Conservation (phyloP, 345 rosid genomes). For the Abelmoschus esculentus region DNA sequence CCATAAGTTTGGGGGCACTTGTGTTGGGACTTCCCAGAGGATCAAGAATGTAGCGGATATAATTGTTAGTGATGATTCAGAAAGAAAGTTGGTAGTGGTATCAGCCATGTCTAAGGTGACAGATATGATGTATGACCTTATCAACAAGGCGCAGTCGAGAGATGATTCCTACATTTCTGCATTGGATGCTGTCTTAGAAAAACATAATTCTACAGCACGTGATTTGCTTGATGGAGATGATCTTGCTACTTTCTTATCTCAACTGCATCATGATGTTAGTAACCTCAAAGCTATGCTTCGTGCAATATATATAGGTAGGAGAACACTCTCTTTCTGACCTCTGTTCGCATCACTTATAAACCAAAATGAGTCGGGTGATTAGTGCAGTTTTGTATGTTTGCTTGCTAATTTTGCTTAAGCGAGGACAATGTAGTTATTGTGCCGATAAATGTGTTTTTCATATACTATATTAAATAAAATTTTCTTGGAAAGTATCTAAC, state of each 20-base stretch:
- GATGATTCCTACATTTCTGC: slow-evolving; percentile 79
- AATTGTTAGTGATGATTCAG: slow-evolving; percentile 51
- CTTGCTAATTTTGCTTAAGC: not conserved
- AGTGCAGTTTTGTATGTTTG: not conserved
- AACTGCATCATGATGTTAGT: slow-evolving; percentile 63
- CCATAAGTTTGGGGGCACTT: slow-evolving; percentile 97
- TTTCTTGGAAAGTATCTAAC: not conserved
- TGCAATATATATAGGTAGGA: slow-evolving; percentile 85
- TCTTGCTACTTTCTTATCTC: slow-evolving; percentile 67
- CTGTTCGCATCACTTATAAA: not conserved
- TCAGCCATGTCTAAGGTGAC: slow-evolving; percentile 99
- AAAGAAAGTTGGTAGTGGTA: slow-evolving; percentile 79
- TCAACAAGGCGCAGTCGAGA: slow-evolving; percentile 73
- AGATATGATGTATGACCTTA: slow-evolving; percentile 96
- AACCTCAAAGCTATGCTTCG: slow-evolving; percentile 97
- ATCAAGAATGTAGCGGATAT: slow-evolving; percentile 79
- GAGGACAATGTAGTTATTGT: not conserved
- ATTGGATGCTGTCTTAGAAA: slow-evolving; percentile 68
- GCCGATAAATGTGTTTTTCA: not conserved
- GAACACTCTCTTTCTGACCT: not conserved
- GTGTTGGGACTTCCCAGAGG: slow-evolving; percentile 83
- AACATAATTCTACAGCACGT: slow-evolving; percentile 65
- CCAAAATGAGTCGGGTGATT: not conserved
- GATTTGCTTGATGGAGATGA: slow-evolving; percentile 81
- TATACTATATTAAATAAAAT: not conserved